Percentiles rank a stretch among this genome's conserved stretches.
phyloP scores from a whole-genome alignment of 2,329 filamentous ascomycete species.

The Furcasterigmium furcatum region DNA sequence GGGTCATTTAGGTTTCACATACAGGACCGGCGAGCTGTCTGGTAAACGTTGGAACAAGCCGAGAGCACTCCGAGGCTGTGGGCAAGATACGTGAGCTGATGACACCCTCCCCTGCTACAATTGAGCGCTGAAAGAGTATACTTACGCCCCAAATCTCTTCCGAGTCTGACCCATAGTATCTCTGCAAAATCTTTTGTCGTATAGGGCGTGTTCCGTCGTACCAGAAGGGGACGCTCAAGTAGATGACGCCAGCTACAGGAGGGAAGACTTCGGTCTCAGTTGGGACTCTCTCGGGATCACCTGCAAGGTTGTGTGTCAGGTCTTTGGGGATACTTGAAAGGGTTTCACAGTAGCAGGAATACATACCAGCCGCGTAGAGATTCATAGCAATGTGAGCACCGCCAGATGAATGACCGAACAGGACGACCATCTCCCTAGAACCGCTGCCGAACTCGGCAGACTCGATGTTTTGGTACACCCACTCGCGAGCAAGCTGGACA shows the following conservation, averaged over 20 bases:
- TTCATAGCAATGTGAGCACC: conserved; percentile 11
- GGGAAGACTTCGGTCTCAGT: conserved; percentile 2
- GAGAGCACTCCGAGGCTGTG: conserved; percentile 8
- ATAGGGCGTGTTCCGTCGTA: conserved; percentile 9
- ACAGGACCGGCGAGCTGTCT: conserved; percentile 9
- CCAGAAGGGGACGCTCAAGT: conserved; percentile 11
- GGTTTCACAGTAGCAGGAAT: too few species aligned
- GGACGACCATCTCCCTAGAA: conserved; percentile 7
- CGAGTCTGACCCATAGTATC: conserved; percentile 8
- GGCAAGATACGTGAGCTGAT: neutral
- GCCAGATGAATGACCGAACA: conserved; percentile 13
- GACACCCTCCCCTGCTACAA: neutral
- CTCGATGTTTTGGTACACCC: conserved; percentile 10
- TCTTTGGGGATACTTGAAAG: too few species aligned
- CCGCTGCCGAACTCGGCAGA: conserved; percentile 8
- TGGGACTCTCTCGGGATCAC: conserved; percentile 2
- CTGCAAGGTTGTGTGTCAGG: neutral
- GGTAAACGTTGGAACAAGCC: conserved; percentile 10
- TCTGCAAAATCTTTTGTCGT: conserved; percentile 6
- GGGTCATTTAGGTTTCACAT: neutral
- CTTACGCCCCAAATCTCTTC: conserved; percentile 11
- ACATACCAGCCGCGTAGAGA: conserved; percentile 11
- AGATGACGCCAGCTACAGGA: conserved; percentile 11
- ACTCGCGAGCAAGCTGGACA: conserved; percentile 10
- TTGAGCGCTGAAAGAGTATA: neutral